Percentiles rank a stretch among this genome's conserved stretches.
These are phyloP conservation scores for Lichtheimia corymbifera DNA, from an alignment of 371 early-diverging fungal species.

Conservation along the genomic window DNA sequence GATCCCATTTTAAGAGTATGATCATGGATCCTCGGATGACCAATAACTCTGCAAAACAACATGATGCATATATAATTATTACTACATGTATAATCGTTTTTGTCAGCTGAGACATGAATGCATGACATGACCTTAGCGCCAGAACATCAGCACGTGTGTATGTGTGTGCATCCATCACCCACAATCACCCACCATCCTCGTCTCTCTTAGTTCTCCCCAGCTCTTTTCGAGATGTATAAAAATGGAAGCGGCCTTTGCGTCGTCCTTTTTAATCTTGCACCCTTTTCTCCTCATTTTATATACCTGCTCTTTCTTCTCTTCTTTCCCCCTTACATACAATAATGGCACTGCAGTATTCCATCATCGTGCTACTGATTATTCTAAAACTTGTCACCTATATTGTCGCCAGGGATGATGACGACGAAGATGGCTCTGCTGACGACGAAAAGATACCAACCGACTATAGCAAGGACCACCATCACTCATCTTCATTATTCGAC, in stretches of 20 bases:
- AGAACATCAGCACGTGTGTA: conserved; percentile 54
- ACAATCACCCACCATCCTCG: background rate
- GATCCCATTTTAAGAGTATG: too few relatives aligned
- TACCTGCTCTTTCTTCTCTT: background rate
- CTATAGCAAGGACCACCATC: background rate
- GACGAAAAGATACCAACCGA: conserved; percentile 4
- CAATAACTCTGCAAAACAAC: too few relatives aligned
- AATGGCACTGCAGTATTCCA: conserved; percentile 21
- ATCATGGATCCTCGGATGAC: too few relatives aligned
- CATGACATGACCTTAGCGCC: too few relatives aligned
- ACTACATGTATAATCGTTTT: background rate
- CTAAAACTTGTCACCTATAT: conserved; percentile 15
- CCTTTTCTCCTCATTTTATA: background rate
- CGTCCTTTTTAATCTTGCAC: background rate
- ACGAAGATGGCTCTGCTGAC: conserved; percentile 6
- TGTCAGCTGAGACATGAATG: too few relatives aligned
- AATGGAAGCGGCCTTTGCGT: background rate
- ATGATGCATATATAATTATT: background rate
- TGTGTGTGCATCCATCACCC: conserved; percentile 35
- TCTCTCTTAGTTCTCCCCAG: conserved; percentile 2
- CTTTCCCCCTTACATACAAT: background rate
- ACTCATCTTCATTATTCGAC: background rate
- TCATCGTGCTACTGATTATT: conserved; percentile 17
- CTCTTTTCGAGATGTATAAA: too few relatives aligned
- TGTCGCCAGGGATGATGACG: conserved; percentile 12